Evolutionary conservation across 805 yeast genomes (phyloP).

Genomic region (Schwanniomyces sp.): DNA sequence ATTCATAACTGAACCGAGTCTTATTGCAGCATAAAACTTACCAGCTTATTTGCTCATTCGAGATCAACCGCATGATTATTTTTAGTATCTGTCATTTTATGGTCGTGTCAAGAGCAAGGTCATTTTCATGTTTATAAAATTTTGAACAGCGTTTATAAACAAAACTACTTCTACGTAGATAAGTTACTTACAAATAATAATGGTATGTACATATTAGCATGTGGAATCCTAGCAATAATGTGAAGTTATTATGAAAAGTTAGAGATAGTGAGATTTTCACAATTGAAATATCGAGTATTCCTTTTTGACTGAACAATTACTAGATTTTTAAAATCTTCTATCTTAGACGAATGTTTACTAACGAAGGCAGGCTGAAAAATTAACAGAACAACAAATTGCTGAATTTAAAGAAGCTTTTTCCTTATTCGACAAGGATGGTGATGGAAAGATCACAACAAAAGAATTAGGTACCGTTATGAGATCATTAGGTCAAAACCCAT

Average conservation of each 20-base stretch:
- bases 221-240: too few species aligned
- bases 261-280: too few species aligned
- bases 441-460: constrained; percentile 93
- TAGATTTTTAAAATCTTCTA: not conserved
- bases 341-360: constrained; percentile 9
- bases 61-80: not conserved
- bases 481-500: constrained; percentile 96
- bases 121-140: not conserved
- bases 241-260: too few species aligned
- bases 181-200: not conserved
- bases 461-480: constrained; percentile 99
- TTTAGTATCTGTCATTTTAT: not conserved
- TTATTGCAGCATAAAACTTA: not conserved
- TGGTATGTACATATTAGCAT: not conserved
- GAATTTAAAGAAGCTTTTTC: constrained; percentile 98
- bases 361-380: constrained; percentile 70
- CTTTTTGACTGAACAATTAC: too few species aligned
- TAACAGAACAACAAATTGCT: constrained; percentile 93
- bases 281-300: too few species aligned
- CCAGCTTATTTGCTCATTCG: not conserved
- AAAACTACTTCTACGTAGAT: not conserved
- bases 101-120: not conserved
- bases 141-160: not conserved
- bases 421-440: constrained; percentile 93
- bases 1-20: not conserved